Conservation (phyloP, 257 asterid species). For the Primulina eburnea region DNA sequence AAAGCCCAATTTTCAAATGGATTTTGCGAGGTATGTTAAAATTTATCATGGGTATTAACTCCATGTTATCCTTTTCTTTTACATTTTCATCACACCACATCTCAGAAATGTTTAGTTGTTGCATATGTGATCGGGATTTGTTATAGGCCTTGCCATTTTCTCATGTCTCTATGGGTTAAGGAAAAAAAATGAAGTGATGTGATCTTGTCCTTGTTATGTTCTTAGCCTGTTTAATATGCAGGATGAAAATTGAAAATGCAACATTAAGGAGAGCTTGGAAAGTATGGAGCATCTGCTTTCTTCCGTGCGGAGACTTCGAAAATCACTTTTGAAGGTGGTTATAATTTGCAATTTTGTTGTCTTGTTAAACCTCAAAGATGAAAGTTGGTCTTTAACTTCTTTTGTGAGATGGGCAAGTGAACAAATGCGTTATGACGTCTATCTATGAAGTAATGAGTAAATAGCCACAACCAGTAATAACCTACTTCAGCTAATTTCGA, state of each 20-base stretch:
- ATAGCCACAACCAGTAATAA: too few relatives aligned
- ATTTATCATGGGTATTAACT: neutral
- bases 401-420: neutral
- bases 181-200: neutral
- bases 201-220: neutral
- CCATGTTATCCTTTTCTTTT: constrained; percentile 10
- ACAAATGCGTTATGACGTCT: neutral
- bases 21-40: constrained; percentile 61
- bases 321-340: constrained; percentile 67
- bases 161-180: neutral
- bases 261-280: constrained; percentile 88
- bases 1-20: constrained; percentile 46
- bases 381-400: too few relatives aligned
- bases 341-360: constrained; percentile 6
- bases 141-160: neutral
- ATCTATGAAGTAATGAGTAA: neutral
- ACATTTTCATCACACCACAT: neutral
- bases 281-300: constrained; percentile 88
- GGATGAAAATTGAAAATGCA: constrained; percentile 92
- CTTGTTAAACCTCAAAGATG: neutral
- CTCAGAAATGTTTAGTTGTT: constrained; percentile 3
- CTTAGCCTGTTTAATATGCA: constrained; percentile 30
- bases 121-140: neutral
- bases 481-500: too few relatives aligned
- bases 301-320: constrained; percentile 70